Evolutionary conservation across 345 rosid species (phyloP).

Genomic region (Eutrema heterophyllum): DNA sequence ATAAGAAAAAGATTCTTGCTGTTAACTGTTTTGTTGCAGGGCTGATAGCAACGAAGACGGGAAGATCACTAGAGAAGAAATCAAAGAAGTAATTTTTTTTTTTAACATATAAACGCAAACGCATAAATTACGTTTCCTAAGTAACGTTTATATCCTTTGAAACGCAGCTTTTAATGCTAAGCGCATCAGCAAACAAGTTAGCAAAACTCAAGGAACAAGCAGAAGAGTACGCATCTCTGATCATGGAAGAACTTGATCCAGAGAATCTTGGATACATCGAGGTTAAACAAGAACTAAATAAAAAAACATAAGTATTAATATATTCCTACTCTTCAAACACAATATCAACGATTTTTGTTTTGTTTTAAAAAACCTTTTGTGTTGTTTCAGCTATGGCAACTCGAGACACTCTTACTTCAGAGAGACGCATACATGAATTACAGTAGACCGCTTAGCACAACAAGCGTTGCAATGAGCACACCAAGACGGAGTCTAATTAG

Average conservation of each 20-base stretch:
- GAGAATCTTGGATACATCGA: constrained; percentile 91
- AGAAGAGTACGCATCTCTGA: constrained; percentile 80
- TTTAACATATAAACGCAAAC: not conserved
- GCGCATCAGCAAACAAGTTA: constrained; percentile 93
- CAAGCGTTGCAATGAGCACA: constrained; percentile 59
- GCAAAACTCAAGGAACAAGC: constrained; percentile 92
- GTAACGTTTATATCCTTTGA: not conserved
- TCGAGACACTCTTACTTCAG: constrained; percentile 85
- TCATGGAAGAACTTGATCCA: constrained; percentile 97
- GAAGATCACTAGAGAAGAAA: constrained; percentile 77
- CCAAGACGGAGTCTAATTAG: constrained; percentile 48
- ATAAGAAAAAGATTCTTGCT: not conserved
- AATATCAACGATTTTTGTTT: not conserved
- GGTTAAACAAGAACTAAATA: constrained; percentile 35
- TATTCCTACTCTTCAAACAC: not conserved
- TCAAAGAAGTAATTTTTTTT: constrained; percentile 52
- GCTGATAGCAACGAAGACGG: constrained; percentile 93
- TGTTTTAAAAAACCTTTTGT: not conserved
- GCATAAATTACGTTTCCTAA: not conserved
- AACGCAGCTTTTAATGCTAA: constrained; percentile 85
- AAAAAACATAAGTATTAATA: not conserved
- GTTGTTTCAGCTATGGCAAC: constrained; percentile 80
- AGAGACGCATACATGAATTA: constrained; percentile 86
- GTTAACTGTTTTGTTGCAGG: constrained; percentile 40
- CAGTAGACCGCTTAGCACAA: constrained; percentile 77